Percentiles rank a stretch among this genome's conserved stretches.
phyloP scores from a whole-genome alignment of 2,329 filamentous ascomycete species.

The Cytospora piceicola region DNA sequence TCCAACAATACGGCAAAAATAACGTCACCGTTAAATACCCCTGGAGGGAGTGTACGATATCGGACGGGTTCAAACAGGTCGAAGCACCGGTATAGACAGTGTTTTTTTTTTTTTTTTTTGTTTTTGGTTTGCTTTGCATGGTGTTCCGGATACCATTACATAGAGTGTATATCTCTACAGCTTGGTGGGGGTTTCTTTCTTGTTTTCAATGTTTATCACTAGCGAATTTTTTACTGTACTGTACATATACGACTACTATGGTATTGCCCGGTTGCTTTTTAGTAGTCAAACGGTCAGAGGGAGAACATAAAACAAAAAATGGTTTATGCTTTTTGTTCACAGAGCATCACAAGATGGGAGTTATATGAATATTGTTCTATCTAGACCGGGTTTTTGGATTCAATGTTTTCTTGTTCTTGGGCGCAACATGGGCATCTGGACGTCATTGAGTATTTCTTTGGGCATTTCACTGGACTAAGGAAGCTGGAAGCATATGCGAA shows the following conservation, averaged over 20 bases:
- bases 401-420: neutral
- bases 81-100: constrained; percentile 7
- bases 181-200: neutral
- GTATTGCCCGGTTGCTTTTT: neutral
- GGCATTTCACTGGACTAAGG: too few relatives aligned
- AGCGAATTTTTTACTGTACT: neutral
- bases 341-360: neutral
- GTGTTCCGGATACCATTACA: neutral
- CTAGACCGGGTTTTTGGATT: neutral
- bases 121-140: neutral
- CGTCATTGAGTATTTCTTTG: neutral
- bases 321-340: neutral
- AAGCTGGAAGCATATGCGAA: too few relatives aligned
- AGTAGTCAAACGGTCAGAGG: neutral
- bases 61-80: neutral
- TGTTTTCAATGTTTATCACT: neutral
- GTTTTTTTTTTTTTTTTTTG: neutral
- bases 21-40: constrained; percentile 1
- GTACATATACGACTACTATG: neutral
- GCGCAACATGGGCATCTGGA: neutral
- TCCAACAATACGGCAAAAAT: neutral
- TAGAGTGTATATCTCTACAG: neutral
- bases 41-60: neutral
- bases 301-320: neutral
- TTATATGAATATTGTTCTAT: neutral